Evolutionary conservation across 768 basidiomycete genomes (phyloP).

Genomic region (Mrakia frigida): DNA sequence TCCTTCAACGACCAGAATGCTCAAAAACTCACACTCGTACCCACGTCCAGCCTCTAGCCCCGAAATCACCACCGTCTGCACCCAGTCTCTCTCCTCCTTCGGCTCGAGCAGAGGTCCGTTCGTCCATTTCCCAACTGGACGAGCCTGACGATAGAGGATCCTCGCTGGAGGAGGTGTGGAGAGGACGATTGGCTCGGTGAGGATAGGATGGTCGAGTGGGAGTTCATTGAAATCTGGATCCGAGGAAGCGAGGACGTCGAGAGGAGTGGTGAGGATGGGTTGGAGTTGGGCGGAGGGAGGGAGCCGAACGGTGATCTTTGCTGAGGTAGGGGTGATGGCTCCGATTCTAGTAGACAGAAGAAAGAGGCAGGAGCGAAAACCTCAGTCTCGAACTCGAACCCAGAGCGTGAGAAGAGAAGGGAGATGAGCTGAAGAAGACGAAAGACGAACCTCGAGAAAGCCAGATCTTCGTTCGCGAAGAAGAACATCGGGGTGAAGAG

Average conservation of each 20-base stretch:
- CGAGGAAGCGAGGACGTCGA: neutral
- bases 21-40: slow-evolving; percentile 40
- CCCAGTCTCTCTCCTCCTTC: slow-evolving; percentile 9
- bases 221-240: neutral
- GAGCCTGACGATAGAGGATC: neutral
- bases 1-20: neutral
- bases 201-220: neutral
- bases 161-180: neutral
- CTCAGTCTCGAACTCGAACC: too few relatives aligned
- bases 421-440: too few relatives aligned
- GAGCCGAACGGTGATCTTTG: slow-evolving; percentile 61
- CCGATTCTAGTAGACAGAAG: slow-evolving; percentile 51
- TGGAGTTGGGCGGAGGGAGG: slow-evolving; percentile 43
- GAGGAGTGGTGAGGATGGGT: neutral
- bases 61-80: neutral
- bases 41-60: neutral
- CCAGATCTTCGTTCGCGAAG: slow-evolving; percentile 51
- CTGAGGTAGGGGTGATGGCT: slow-evolving; percentile 60
- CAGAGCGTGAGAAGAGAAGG: too few relatives aligned
- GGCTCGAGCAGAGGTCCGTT: neutral
- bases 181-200: neutral
- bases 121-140: neutral
- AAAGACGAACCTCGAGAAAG: slow-evolving; percentile 50
- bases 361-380: too few relatives aligned
- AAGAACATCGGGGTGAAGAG: slow-evolving; percentile 56